These are phyloP conservation scores for Fusarium secorum DNA, from an alignment of 2,329 filamentous ascomycete species.

Conservation along the genomic window DNA sequence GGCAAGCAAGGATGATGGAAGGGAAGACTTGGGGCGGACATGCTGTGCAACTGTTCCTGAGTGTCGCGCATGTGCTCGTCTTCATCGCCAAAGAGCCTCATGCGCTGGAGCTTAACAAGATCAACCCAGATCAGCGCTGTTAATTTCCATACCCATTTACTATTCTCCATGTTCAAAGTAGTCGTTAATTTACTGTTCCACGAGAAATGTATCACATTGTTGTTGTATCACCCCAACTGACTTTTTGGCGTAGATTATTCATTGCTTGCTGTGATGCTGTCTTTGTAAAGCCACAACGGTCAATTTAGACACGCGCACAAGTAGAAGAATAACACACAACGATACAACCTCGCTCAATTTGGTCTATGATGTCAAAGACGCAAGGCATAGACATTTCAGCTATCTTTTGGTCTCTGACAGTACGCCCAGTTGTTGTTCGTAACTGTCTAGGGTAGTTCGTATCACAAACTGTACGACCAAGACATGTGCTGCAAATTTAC, in stretches of 20 bases:
- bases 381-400: not conserved
- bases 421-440: not conserved
- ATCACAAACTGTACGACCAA: not conserved
- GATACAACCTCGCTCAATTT: rapidly evolving
- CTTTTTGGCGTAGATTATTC: no score
- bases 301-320: rapidly evolving
- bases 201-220: rapidly evolving
- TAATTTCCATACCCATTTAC: no score
- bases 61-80: not conserved
- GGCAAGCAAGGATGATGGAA: no score
- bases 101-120: no score
- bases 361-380: rapidly evolving
- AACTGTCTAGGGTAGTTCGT: not conserved
- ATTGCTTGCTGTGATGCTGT: no score
- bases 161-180: no score
- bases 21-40: no score
- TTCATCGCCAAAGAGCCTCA: no score
- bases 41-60: not conserved
- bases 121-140: no score
- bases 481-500: not conserved
- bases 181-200: not conserved
- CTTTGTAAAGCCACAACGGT: rapidly evolving
- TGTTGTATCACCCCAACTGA: rapidly evolving
- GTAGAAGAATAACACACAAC: not conserved
- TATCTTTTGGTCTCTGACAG: rapidly evolving